Base-by-base conservation (phyloP, 2,329 filamentous ascomycete genomes). In the Ceratocystis huliohia region DNA sequence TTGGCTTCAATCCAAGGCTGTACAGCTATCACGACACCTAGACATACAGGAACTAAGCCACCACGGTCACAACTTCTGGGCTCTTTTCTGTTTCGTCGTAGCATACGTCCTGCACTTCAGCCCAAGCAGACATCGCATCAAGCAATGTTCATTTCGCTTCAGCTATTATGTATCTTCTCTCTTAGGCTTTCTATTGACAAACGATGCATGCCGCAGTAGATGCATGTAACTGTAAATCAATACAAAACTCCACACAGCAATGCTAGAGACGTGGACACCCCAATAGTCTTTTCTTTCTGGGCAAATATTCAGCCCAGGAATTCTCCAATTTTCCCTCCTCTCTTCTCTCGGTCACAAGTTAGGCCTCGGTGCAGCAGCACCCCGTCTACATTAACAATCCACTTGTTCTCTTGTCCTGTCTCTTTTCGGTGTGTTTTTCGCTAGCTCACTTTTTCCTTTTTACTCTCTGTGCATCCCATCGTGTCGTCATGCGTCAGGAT, bases 71-170 rank as follows among this genome's bases (percentile, higher is more conserved):
- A 0, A 15, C 0, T 25, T 10, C 22, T 28, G 8, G 1, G 10
- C 22, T 28, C 10, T 15, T 25, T 28, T 22, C 48, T 53, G 22
- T 25, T 53, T 22, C 8, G 28, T 28, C 20, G 3, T 28, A 53
- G 8, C 15, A 17, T 28, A 10, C 10, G 10, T 20, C 6, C 22
- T 64, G 41, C 62, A 20, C 22, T 10, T 33, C 45, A 64, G 28
- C 44, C 62, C 62, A 64, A 64, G 44, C 45, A 46, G 53, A 64
- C 10, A 53, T 8, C 6, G 22, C n/a, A 64, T 25, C 10, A 46
- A 41, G 37, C 37, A 41, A 41, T 41, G 13, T 10, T 41, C 13
- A 41, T 41, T 41, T 15, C 37, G 37, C 37, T 41, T 41, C 37
- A 13, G 37, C 37, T 13, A 13, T 15, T 41, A 41, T 41, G 37